These are phyloP conservation scores for Crithidia mellificae DNA, from an alignment of 208 protist genomes.

Conservation along the genomic window DNA sequence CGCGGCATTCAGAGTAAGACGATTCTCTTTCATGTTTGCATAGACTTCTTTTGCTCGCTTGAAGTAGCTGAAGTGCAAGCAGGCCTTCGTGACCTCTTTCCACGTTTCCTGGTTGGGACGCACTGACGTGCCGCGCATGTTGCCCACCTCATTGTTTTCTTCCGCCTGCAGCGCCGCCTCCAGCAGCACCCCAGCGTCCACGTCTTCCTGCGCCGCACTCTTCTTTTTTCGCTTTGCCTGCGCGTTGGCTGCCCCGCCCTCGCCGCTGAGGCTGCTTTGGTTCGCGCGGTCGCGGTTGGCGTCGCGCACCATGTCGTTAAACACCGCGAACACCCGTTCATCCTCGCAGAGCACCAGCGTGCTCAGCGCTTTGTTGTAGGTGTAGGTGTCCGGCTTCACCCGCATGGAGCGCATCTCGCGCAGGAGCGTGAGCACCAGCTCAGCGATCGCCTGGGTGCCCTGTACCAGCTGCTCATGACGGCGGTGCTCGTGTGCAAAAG, in stretches of 20 bases:
- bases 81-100: conserved; percentile 62
- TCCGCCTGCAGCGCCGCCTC: conserved; percentile 61
- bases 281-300: neutral
- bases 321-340: conserved; percentile 72
- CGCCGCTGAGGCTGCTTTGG: neutral
- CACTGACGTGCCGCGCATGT: conserved; percentile 58
- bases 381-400: conserved; percentile 86
- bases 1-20: conserved; percentile 38
- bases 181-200: conserved; percentile 26
- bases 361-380: conserved; percentile 80
- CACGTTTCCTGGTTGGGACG: conserved; percentile 77
- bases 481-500: conserved; percentile 38
- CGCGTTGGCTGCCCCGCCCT: too few species aligned
- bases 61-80: conserved; percentile 40
- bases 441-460: conserved; percentile 59
- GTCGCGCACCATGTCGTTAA: conserved; percentile 40
- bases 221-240: neutral
- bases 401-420: conserved; percentile 77
- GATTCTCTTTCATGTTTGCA: conserved; percentile 37
- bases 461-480: conserved; percentile 63
- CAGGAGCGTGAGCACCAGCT: conserved; percentile 74
- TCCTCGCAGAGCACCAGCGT: conserved; percentile 71
- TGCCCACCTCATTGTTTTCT: conserved; percentile 41
- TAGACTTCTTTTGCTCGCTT: conserved; percentile 52
- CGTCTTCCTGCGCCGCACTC: neutral